Conservation (phyloP, 768 basidiomycete genomes). For the Xerocomus brunneocitrinus region DNA sequence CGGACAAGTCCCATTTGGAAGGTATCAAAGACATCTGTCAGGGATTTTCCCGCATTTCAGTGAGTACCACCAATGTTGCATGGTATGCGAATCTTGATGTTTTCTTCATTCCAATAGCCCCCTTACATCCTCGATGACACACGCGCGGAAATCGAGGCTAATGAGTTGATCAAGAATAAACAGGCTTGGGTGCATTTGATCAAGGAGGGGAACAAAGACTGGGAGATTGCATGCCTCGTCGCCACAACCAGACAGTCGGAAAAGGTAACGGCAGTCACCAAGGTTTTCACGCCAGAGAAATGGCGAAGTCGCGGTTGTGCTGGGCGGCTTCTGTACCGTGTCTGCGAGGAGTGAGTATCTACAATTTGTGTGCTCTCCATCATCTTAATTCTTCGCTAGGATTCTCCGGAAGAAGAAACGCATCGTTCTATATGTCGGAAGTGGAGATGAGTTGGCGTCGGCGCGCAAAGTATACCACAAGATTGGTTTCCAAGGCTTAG, state of each 20-base stretch:
- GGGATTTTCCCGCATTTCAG: slow-evolving; percentile 56
- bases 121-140: slow-evolving; percentile 49
- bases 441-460: slow-evolving; percentile 45
- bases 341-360: slow-evolving; percentile 48
- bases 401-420: slow-evolving; percentile 39
- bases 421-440: slow-evolving; percentile 66
- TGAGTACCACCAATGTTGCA: slow-evolving; percentile 28
- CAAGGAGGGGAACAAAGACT: slow-evolving; percentile 15
- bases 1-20: slow-evolving; percentile 27
- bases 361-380: neutral
- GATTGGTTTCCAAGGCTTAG: slow-evolving; percentile 63
- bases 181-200: slow-evolving; percentile 62
- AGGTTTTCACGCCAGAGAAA: slow-evolving; percentile 57
- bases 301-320: slow-evolving; percentile 58
- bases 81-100: neutral
- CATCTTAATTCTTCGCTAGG: slow-evolving; percentile 17
- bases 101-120: slow-evolving; percentile 31
- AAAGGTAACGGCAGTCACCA: slow-evolving; percentile 59
- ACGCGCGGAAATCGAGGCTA: slow-evolving; percentile 49
- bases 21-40: slow-evolving; percentile 46
- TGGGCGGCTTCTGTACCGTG: slow-evolving; percentile 53
- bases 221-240: slow-evolving; percentile 58
- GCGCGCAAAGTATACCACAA: slow-evolving; percentile 54
- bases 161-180: slow-evolving; percentile 38
- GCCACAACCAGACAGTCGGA: slow-evolving; percentile 61